phyloP scores from a whole-genome alignment of 768 basidiomycete species.

The Suillus clintonianus region DNA sequence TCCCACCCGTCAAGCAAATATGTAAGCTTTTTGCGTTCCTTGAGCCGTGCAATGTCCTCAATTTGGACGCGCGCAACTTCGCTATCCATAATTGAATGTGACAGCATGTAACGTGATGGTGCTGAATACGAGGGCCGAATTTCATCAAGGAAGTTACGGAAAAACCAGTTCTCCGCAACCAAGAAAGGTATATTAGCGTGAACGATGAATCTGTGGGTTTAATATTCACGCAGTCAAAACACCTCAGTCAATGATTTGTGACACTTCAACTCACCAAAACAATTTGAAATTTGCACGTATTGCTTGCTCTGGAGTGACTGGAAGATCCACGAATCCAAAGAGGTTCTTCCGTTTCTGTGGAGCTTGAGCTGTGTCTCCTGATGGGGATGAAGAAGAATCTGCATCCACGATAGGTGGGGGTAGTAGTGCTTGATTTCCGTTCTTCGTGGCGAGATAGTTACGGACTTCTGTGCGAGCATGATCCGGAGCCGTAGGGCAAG shows the following conservation, averaged over 20 bases:
- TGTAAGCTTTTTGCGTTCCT: constrained; percentile 18
- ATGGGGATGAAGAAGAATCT: background rate
- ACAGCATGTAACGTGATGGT: constrained; percentile 23
- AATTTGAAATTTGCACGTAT: constrained; percentile 3
- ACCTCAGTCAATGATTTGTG: background rate
- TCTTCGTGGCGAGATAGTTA: no score
- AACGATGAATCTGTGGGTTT: constrained; percentile 14
- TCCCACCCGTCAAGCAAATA: constrained; percentile 35
- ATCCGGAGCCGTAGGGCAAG: no score
- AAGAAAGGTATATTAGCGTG: constrained; percentile 27
- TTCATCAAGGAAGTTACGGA: constrained; percentile 21
- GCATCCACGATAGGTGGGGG: background rate
- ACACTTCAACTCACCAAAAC: background rate
- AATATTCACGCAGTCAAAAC: background rate
- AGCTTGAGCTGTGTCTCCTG: background rate
- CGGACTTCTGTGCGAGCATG: no score
- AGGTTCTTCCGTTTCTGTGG: background rate
- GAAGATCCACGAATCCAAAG: constrained; percentile 2
- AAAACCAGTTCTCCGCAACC: constrained; percentile 20
- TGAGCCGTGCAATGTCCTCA: constrained; percentile 18
- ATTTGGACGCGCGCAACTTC: constrained; percentile 22
- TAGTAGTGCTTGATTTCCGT: no score
- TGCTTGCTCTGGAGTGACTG: no score
- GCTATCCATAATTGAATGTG: constrained; percentile 20
- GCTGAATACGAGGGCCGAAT: constrained; percentile 26